phyloP scores from a whole-genome alignment of 495 filamentous ascomycete species.

The Aspergillus olivimuriae region DNA sequence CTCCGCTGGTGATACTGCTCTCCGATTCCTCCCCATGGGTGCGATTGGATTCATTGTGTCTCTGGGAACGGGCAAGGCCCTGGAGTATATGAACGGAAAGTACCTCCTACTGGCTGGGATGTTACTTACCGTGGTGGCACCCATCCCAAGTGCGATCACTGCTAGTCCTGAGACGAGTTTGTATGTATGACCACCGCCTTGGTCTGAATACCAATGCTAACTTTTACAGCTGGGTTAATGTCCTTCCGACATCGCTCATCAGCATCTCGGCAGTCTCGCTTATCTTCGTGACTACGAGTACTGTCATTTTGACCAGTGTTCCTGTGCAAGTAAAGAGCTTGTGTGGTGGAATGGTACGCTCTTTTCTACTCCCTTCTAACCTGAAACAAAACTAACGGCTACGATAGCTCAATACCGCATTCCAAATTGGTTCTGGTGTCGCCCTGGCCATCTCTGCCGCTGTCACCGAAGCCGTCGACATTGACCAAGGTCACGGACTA shows the following conservation, averaged over 20 bases:
- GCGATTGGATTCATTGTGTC: slow-evolving; percentile 30
- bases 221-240: slow-evolving; percentile 27
- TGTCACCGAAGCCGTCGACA: slow-evolving; percentile 28
- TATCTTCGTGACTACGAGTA: slow-evolving; percentile 33
- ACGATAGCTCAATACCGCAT: slow-evolving; percentile 29
- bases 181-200: slow-evolving; percentile 11
- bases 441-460: slow-evolving; percentile 32
- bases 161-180: slow-evolving; percentile 20
- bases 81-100: slow-evolving; percentile 33
- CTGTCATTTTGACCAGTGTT: slow-evolving; percentile 28
- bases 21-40: slow-evolving; percentile 33
- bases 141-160: slow-evolving; percentile 27
- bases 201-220: slow-evolving; percentile 4
- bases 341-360: slow-evolving; percentile 29
- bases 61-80: slow-evolving; percentile 28
- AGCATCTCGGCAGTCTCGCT: slow-evolving; percentile 35
- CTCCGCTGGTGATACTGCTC: slow-evolving; percentile 26
- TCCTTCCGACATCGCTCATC: slow-evolving; percentile 28
- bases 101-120: slow-evolving; percentile 26
- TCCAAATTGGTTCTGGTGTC: slow-evolving; percentile 34
- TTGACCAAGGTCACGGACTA: slow-evolving; percentile 24
- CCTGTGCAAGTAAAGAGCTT: slow-evolving; percentile 29
- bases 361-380: too few species aligned
- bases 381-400: too few species aligned
- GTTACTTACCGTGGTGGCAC: slow-evolving; percentile 24